Conservation (phyloP, 2,329 filamentous ascomycete species). For the Arthroderma sp. region DNA sequence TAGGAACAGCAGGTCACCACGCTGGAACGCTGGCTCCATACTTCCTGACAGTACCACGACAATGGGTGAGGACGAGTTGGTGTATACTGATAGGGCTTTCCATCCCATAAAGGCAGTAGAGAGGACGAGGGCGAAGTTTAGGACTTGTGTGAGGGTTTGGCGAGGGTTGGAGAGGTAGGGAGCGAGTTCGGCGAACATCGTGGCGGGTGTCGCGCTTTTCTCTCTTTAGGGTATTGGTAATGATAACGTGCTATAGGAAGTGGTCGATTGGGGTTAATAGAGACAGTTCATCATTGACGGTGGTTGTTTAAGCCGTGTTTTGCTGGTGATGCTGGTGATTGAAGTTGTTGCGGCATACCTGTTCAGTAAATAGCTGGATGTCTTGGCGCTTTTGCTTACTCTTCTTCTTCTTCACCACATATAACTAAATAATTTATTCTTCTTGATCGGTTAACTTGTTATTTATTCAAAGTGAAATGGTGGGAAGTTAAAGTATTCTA, state of each 20-base stretch:
- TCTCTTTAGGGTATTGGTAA: background rate
- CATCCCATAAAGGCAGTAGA: slow-evolving; percentile 91
- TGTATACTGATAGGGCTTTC: slow-evolving; percentile 73
- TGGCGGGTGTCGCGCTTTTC: slow-evolving; percentile 15
- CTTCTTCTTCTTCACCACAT: background rate
- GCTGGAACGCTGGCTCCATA: slow-evolving; percentile 57
- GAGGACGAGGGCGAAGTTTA: slow-evolving; percentile 84
- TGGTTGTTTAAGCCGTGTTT: background rate
- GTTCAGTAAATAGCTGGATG: background rate
- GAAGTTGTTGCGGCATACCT: slow-evolving; percentile 3
- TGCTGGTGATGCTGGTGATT: background rate
- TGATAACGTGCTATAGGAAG: background rate
- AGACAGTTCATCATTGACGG: background rate
- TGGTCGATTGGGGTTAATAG: background rate
- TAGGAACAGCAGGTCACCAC: slow-evolving; percentile 51
- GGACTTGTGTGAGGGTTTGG: slow-evolving; percentile 66
- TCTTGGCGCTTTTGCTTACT: background rate
- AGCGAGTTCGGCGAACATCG: slow-evolving; percentile 56
- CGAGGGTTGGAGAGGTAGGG: slow-evolving; percentile 54
- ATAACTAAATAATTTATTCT: too few species aligned
- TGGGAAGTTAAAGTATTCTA: too few species aligned
- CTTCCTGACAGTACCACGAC: slow-evolving; percentile 55
- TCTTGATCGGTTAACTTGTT: too few species aligned
- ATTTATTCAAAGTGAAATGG: too few species aligned
- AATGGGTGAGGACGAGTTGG: slow-evolving; percentile 60